Base-by-base conservation (phyloP, 2,329 filamentous ascomycete species). In the Nemania sp. region DNA sequence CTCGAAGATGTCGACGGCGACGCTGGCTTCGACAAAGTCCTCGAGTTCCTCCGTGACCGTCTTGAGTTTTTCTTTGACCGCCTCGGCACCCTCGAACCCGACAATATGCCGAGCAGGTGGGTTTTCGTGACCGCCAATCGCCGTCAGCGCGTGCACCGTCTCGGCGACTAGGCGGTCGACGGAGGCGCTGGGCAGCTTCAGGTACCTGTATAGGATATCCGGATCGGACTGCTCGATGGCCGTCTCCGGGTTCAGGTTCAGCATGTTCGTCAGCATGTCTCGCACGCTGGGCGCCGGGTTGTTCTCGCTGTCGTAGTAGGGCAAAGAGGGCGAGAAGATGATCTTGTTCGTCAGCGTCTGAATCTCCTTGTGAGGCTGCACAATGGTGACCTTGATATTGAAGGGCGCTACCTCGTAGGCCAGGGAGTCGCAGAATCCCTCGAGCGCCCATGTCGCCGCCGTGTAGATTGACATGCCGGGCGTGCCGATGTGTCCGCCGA, bases 381-480 rank as follows among this genome's bases (percentile, higher is more conserved):
- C 89, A 67, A 98, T 93, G 42, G 92, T 97, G 75, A 98, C 86
- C 76, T 94, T 96, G 78, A 98, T 87, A 77, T 97, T 97, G 80
- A 98, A 98, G 0, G 95, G 95, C 0, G 94, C 90, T 65, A 99
- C 90, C 77, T 99, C 95, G 76, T 97, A 99, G 1, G 94, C 93
- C 21, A 99, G 83, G 61, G 91, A 92, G 77, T 98, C 94, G 78
- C 93, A 97, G 75, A 95, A 97, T 17, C 94, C 95, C 77, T 98
- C 95, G 37, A 97, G 84, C 1, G 92, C 95, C 92, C 94, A 97
- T 39, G 92, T 93, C 13, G 92, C 90, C 17, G 94, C 92, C 66
- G 92, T 95, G 74, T 96, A 95, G 80, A 96, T 90, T 57, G 91
- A 86, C 78, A 98, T 85, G 2, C 93, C 92, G 0, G 95, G 95